A percentile compares a stretch with the other conserved stretches of the same genome.
These are phyloP conservation scores for Apium graveolens DNA, from an alignment of 129 eudicot species.

Conservation along the genomic window DNA sequence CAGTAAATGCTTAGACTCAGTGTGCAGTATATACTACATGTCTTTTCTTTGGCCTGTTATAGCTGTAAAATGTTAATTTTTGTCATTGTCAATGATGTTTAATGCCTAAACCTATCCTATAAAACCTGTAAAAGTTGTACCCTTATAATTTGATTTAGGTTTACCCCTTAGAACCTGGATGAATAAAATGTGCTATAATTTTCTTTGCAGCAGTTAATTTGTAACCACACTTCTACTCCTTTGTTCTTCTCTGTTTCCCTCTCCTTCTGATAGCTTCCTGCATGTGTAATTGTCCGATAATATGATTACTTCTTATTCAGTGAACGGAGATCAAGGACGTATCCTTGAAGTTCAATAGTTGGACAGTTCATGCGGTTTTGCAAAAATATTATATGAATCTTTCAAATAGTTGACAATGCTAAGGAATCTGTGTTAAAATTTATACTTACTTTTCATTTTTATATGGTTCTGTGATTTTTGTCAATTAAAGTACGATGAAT, in stretches of 20 bases:
- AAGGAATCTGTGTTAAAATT: background rate
- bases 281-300: background rate
- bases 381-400: background rate
- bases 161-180: background rate
- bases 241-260: background rate
- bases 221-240: background rate
- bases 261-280: background rate
- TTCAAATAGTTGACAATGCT: background rate
- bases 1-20: background rate
- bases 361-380: background rate
- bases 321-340: background rate
- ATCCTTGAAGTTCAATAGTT: too few relatives aligned
- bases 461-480: slow-evolving; percentile 11
- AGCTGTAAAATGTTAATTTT: background rate
- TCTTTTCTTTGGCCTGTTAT: background rate
- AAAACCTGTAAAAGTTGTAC: background rate
- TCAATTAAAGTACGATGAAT: slow-evolving; percentile 4
- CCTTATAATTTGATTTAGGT: background rate
- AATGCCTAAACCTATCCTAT: background rate
- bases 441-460: background rate
- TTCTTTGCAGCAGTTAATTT: background rate
- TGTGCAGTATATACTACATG: background rate
- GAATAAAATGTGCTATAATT: background rate
- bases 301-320: background rate
- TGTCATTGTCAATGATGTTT: background rate